Conservation (phyloP, 768 basidiomycete genomes). For the Suillus cothurnatus region DNA sequence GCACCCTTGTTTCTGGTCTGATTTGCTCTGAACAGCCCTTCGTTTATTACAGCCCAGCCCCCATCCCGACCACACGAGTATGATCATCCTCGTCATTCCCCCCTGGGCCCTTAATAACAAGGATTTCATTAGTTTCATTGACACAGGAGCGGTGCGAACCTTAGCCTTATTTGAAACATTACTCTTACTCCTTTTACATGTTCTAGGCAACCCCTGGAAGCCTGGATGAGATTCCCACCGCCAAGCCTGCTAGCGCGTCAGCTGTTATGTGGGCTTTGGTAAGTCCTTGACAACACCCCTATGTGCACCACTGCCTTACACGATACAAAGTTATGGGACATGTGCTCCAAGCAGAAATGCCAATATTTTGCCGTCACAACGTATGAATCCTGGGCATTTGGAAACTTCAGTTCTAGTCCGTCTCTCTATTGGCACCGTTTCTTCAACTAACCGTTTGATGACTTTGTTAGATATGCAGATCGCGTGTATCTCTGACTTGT, state of each 20-base stretch:
- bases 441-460: neutral
- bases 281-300: neutral
- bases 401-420: slow-evolving; percentile 8
- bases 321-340: slow-evolving; percentile 4
- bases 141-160: slow-evolving; percentile 2
- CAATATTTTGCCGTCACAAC: slow-evolving; percentile 10
- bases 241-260: neutral
- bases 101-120: slow-evolving; percentile 6
- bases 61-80: neutral
- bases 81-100: slow-evolving; percentile 9
- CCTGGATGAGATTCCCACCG: neutral
- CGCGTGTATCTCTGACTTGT: slow-evolving; percentile 3
- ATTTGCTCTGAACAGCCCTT: neutral
- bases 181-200: neutral
- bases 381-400: slow-evolving; percentile 10
- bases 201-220: neutral
- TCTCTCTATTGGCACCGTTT: too few relatives aligned
- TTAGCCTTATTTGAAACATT: neutral
- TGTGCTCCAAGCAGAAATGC: slow-evolving; percentile 6
- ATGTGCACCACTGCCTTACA: neutral
- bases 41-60: neutral
- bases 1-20: neutral
- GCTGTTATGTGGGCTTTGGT: slow-evolving; percentile 9
- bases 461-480: neutral
- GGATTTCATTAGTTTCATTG: slow-evolving; percentile 5